Evolutionary conservation across 2,329 filamentous ascomycete genomes (phyloP), one percentile per base, ranked within the genome.

Genomic region (Meredithiella fracta): DNA sequence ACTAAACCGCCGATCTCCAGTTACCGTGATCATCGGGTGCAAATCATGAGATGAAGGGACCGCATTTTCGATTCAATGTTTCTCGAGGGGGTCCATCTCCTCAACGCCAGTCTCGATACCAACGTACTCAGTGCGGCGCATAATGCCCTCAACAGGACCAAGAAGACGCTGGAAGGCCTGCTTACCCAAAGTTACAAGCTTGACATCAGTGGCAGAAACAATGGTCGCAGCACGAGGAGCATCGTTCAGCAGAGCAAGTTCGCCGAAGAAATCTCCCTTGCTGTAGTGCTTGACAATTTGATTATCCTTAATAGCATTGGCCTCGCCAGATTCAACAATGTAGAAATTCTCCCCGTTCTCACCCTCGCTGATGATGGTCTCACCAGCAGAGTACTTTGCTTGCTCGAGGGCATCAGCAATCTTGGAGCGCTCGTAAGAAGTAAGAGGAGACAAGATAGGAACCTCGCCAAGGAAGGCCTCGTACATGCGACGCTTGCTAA

Each of bases 221-320:
- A 98, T 82, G 62, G 85, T 94, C 53, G 92, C 92, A 38, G 91
- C 91, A 65, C 92, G 83, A 7, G 92, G 92, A 55, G 88, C 86
- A 65, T 98, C 91, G 62, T 97, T 94, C 62, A 97, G 75, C 65
- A 98, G 71, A 5, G 92, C 92, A 59, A 98, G 75, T 70, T 98
- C 92, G 60, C 92, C 92, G 70, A 98, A 98, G 73, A 92, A 98
- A 65, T 96, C 92, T 29, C 92, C 92, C 69, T 94, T 92, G 61
- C 75, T 77, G 69, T 97, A 97, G 55, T 80, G 75, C 65, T 88
- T 87, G 60, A 97, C 83, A 22, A 81, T 74, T 17, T 75, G 72
- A 40, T 83, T 86, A n/a, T 79, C 74, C 71, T 91, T 95, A 74
- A 80, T 88, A 1, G 88, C 91, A 62, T 89, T 84, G 7, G 90